Percentiles rank a stretch among this genome's conserved stretches.
Conservation (phyloP, 225 moss, liverwort and hornwort species). For the Neckera pumila region DNA sequence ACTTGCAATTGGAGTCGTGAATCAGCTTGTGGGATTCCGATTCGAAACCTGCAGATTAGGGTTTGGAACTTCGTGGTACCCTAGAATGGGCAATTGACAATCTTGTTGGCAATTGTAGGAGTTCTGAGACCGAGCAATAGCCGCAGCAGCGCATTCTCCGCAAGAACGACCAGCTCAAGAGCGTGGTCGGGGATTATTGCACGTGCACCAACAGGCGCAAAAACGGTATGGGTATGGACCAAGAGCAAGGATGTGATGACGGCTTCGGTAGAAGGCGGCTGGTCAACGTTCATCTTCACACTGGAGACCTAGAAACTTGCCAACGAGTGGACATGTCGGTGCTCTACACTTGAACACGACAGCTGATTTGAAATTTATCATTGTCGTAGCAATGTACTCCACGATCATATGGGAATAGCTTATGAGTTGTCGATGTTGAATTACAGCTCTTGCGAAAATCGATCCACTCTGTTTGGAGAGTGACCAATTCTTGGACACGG, state of each 20-base stretch:
- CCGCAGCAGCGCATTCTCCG: neutral
- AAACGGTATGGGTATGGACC: slow-evolving; percentile 88
- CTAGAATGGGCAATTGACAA: neutral
- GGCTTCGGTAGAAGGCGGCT: slow-evolving; percentile 81
- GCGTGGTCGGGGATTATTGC: neutral
- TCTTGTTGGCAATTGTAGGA: neutral
- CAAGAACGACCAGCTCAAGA: neutral
- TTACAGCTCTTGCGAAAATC: slow-evolving; percentile 58
- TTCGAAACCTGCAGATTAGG: neutral
- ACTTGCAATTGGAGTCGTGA: neutral
- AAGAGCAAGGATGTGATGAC: slow-evolving; percentile 91
- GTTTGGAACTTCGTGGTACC: neutral
- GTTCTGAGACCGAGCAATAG: neutral
- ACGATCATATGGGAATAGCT: neutral
- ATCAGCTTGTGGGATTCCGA: neutral
- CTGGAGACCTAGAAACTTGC: slow-evolving; percentile 56
- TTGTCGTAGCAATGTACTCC: neutral
- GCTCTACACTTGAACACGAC: neutral
- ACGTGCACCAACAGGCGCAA: neutral
- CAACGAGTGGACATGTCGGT: slow-evolving; percentile 54
- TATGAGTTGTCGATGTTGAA: neutral
- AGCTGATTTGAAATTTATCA: neutral
- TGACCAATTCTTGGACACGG: slow-evolving; percentile 43
- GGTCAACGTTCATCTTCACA: slow-evolving; percentile 77
- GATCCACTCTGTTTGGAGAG: slow-evolving; percentile 37